A percentile compares a stretch with the other conserved stretches of the same genome.
Evolutionary conservation across 805 yeast species (phyloP).

Genomic region (Saturnispora bothae): DNA sequence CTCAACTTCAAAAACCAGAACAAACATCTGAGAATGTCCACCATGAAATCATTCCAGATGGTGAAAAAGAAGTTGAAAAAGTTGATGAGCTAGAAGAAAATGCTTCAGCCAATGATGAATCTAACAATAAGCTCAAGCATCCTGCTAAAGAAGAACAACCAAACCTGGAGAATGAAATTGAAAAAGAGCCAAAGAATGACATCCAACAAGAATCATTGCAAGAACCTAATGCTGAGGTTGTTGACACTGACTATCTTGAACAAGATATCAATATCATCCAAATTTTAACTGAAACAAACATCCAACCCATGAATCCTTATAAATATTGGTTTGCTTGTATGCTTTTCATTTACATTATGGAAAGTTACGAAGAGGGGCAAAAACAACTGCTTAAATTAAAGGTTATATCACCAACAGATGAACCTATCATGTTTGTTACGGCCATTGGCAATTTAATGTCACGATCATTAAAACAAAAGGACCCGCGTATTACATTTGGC

Average conservation of each 20-base stretch:
- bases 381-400: constrained; percentile 37
- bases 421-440: constrained; percentile 49
- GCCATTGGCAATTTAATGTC: constrained; percentile 68
- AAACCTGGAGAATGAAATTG: background rate
- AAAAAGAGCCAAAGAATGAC: background rate
- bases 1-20: too few species aligned
- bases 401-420: constrained; percentile 48
- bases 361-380: constrained; percentile 41
- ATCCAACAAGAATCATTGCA: too few species aligned
- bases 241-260: background rate
- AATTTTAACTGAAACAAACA: constrained; percentile 61
- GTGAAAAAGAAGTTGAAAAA: background rate
- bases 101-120: background rate
- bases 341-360: constrained; percentile 51
- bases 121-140: too few species aligned
- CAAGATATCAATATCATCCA: constrained; percentile 52
- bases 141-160: background rate
- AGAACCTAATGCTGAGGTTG: background rate
- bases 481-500: constrained; percentile 69
- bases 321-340: constrained; percentile 74
- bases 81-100: background rate
- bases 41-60: background rate
- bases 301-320: constrained; percentile 67
- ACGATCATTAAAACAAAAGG: constrained; percentile 47
- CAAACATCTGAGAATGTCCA: too few species aligned